phyloP scores from a whole-genome alignment of 2,329 filamentous ascomycete species.

The Tolypocladium sp. region DNA sequence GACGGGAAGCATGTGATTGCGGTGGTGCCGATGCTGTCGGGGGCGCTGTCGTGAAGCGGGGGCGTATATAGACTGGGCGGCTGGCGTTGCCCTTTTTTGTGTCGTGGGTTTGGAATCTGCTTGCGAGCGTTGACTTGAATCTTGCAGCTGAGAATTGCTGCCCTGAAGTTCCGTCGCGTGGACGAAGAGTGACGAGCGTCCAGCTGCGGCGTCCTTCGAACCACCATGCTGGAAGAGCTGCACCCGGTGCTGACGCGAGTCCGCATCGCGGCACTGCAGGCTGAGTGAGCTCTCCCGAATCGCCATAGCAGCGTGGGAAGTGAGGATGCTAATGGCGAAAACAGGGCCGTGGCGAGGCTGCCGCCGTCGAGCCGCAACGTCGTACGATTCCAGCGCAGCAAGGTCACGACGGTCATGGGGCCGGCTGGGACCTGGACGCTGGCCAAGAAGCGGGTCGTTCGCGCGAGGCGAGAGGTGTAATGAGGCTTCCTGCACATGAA shows the following conservation, averaged over 20 bases:
- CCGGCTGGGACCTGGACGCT: slow-evolving; percentile 9
- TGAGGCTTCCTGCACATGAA: not conserved
- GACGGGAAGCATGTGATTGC: not conserved
- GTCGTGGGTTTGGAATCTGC: not conserved
- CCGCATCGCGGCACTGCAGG: slow-evolving; percentile 38
- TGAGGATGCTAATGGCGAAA: not conserved
- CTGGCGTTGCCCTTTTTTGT: not conserved
- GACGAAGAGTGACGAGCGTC: not conserved
- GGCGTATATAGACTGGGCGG: not conserved
- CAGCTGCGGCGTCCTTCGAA: not conserved
- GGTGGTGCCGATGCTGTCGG: not conserved
- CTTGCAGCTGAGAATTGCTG: not conserved
- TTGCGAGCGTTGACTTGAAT: not conserved
- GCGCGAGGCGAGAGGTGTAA: slow-evolving; percentile 9
- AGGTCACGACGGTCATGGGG: slow-evolving; percentile 12
- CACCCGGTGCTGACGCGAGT: slow-evolving; percentile 33
- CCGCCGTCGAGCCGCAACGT: slow-evolving; percentile 6
- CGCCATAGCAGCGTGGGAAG: not conserved
- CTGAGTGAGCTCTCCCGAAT: slow-evolving; percentile 28
- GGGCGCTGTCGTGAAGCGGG: not conserved
- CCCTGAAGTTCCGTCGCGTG: not conserved
- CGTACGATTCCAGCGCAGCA: slow-evolving; percentile 12
- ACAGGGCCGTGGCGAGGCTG: slow-evolving; percentile 3
- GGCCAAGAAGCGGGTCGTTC: slow-evolving; percentile 13
- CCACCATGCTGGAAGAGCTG: slow-evolving; percentile 29